phyloP scores from a whole-genome alignment of 2,329 filamentous ascomycete species.

The Monilinia laxa region DNA sequence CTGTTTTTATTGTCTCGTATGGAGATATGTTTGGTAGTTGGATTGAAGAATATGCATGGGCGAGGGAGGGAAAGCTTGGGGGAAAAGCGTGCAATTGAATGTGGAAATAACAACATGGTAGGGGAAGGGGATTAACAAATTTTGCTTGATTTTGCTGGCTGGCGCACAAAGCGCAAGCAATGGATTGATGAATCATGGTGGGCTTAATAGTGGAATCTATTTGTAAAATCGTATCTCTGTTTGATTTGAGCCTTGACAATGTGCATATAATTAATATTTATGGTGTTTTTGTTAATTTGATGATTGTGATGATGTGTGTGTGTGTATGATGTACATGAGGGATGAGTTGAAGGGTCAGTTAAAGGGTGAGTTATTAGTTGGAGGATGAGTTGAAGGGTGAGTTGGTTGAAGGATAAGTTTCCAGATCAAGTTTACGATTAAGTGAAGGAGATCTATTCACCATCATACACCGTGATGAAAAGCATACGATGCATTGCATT shows the following conservation, averaged over 20 bases:
- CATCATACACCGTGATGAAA: too few relatives aligned
- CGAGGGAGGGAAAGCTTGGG: neutral
- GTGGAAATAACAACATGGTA: slow-evolving; percentile 26
- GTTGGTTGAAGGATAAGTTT: too few relatives aligned
- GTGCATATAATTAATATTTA: slow-evolving; percentile 19
- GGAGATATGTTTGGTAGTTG: slow-evolving; percentile 29
- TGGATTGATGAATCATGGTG: slow-evolving; percentile 34
- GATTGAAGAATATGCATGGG: slow-evolving; percentile 33
- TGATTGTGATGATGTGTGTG: slow-evolving; percentile 1
- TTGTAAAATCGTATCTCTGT: slow-evolving; percentile 25
- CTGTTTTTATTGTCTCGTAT: slow-evolving; percentile 34
- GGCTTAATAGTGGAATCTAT: slow-evolving; percentile 39
- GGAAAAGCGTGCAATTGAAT: slow-evolving; percentile 22
- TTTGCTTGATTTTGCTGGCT: slow-evolving; percentile 33
- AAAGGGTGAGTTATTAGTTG: too few relatives aligned
- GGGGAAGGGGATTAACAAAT: slow-evolving; percentile 16
- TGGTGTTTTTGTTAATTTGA: neutral
- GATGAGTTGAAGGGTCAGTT: too few relatives aligned
- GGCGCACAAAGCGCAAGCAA: slow-evolving; percentile 28
- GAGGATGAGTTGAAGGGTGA: too few relatives aligned
- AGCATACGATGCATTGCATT: too few relatives aligned
- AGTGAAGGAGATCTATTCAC: too few relatives aligned
- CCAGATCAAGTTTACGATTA: too few relatives aligned
- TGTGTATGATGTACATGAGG: neutral
- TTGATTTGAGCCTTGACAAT: slow-evolving; percentile 13